These are phyloP conservation scores for Kregervanrija fluxuum DNA, from an alignment of 805 yeast species.

Conservation along the genomic window DNA sequence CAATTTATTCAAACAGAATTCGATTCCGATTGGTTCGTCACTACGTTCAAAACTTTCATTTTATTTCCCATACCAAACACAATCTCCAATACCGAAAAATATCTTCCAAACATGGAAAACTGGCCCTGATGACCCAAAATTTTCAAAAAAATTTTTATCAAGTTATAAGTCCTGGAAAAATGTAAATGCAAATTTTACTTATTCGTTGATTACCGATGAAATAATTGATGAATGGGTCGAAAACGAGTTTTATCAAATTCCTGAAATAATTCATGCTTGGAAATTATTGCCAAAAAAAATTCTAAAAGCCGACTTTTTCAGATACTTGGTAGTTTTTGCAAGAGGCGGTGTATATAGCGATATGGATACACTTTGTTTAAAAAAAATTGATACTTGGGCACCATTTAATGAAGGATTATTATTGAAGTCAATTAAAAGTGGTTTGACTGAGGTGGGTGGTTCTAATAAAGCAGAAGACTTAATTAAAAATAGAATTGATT, in stretches of 20 bases:
- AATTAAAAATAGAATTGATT: not conserved
- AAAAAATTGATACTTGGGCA: conserved; percentile 73
- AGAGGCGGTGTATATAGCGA: conserved; percentile 93
- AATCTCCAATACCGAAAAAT: conserved; percentile 60
- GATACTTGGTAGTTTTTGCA: conserved; percentile 81
- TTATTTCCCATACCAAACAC: conserved; percentile 69
- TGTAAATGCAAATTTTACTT: conserved; percentile 56
- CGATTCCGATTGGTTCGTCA: conserved; percentile 14
- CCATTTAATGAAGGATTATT: conserved; percentile 32
- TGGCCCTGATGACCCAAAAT: conserved; percentile 44
- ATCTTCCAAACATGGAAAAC: conserved; percentile 97
- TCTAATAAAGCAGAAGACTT: conserved; percentile 5
- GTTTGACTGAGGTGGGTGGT: not conserved
- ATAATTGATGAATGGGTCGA: conserved; percentile 45
- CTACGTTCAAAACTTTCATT: conserved; percentile 55
- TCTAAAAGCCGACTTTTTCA: conserved; percentile 86
- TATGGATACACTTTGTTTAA: conserved; percentile 74
- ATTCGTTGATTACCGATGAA: conserved; percentile 66
- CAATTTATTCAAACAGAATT: conserved; percentile 8
- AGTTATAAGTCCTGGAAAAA: conserved; percentile 58
- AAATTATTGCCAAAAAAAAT: conserved; percentile 70
- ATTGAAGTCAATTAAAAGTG: not conserved
- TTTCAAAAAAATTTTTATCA: conserved; percentile 46
- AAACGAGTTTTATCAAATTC: conserved; percentile 59
- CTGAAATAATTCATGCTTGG: conserved; percentile 73